phyloP scores from a whole-genome alignment of 495 filamentous ascomycete species.

The Chaetomium fimeti region DNA sequence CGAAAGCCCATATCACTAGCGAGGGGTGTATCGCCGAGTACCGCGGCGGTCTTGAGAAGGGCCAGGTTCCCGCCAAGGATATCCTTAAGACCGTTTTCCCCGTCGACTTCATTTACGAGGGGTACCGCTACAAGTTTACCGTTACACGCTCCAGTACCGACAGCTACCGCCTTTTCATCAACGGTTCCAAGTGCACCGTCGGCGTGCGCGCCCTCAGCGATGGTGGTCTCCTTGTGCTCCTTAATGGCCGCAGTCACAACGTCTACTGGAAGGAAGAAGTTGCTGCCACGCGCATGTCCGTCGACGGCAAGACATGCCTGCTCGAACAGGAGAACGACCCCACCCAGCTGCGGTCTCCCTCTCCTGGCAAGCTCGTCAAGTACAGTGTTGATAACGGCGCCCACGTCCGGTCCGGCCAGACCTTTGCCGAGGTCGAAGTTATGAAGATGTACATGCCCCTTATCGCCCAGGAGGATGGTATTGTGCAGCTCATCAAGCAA shows the following conservation, averaged over 20 bases:
- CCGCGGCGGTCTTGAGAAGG: slow-evolving; percentile 85
- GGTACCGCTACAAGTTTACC: slow-evolving; percentile 94
- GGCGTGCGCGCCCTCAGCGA: slow-evolving; percentile 91
- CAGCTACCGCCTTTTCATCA: slow-evolving; percentile 98
- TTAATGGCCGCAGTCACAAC: slow-evolving; percentile 90
- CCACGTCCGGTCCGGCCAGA: slow-evolving; percentile 87
- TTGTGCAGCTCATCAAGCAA: slow-evolving; percentile 98
- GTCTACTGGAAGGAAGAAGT: slow-evolving; percentile 99
- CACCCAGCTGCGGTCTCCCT: slow-evolving; percentile 91
- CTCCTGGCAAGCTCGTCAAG: slow-evolving; percentile 97
- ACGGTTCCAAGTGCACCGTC: slow-evolving; percentile 93
- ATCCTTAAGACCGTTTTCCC: slow-evolving; percentile 97
- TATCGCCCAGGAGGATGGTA: slow-evolving; percentile 92
- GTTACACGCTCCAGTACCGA: slow-evolving; percentile 89
- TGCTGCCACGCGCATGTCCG: slow-evolving; percentile 88
- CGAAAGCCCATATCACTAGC: slow-evolving; percentile 90
- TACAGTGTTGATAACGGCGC: slow-evolving; percentile 96
- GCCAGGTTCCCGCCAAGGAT: slow-evolving; percentile 94
- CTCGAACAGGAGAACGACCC: slow-evolving; percentile 99
- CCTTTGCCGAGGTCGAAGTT: slow-evolving; percentile 97
- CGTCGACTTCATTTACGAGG: slow-evolving; percentile 98
- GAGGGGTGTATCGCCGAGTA: slow-evolving; percentile 86
- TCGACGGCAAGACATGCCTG: slow-evolving; percentile 96
- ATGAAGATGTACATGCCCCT: slow-evolving; percentile 99
- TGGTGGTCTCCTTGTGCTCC: slow-evolving; percentile 88